Percentiles rank a stretch among this genome's conserved stretches.
Evolutionary conservation across 1,284 basidiomycete species (phyloP).

Genomic region (Cystobasidium sp.): DNA sequence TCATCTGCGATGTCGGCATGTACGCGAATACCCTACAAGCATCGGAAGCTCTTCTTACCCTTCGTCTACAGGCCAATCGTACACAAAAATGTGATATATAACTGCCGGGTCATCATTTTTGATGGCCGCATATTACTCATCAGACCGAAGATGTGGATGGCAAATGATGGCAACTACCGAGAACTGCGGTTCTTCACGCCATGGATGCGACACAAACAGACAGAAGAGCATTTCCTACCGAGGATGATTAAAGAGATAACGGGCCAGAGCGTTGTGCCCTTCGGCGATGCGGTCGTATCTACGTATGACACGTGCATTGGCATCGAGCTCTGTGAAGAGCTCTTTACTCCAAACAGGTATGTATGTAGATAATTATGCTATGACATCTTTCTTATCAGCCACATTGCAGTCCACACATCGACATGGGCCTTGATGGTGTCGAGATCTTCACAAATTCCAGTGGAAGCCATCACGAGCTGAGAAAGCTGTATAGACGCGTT

Average conservation of each 20-base stretch:
- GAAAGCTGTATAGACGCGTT: constrained; percentile 87
- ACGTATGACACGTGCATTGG: constrained; percentile 95
- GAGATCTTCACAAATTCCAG: constrained; percentile 99
- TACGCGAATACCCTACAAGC: constrained; percentile 59
- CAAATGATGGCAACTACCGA: constrained; percentile 97
- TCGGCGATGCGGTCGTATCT: constrained; percentile 91
- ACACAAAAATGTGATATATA: constrained; percentile 97
- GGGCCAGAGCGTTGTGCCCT: constrained; percentile 79
- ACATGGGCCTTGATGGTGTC: constrained; percentile 96
- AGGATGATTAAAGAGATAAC: constrained; percentile 82
- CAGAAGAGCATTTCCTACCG: constrained; percentile 87
- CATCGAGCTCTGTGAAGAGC: constrained; percentile 93
- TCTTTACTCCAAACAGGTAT: constrained; percentile 93
- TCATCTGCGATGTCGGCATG: constrained; percentile 94
- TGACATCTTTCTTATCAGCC: not conserved
- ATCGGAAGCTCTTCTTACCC: not conserved
- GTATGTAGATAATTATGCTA: constrained; percentile 35
- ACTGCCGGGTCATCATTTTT: constrained; percentile 88
- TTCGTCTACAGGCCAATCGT: constrained; percentile 74
- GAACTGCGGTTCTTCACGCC: constrained; percentile 96
- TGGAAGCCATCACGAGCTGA: constrained; percentile 94
- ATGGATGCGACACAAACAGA: constrained; percentile 84
- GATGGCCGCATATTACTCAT: constrained; percentile 87
- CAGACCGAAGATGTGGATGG: constrained; percentile 98
- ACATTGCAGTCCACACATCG: constrained; percentile 78